Base-by-base conservation (phyloP, 108 stramenopile genomes). In the Skeletonema menzelii region DNA sequence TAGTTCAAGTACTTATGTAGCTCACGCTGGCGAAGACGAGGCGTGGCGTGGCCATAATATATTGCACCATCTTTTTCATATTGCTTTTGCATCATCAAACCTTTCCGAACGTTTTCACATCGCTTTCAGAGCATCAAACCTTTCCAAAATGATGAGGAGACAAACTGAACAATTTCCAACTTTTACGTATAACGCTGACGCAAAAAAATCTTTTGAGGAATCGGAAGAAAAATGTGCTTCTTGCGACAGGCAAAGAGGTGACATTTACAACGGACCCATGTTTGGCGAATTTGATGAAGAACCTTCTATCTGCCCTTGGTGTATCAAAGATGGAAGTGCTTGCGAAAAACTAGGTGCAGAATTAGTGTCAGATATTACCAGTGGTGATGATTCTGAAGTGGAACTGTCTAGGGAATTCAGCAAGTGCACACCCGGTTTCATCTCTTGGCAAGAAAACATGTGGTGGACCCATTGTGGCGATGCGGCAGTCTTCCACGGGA, bases 381-480 rank as follows among this genome's bases (percentile, higher is more conserved):
- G 11, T 12, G 40, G 40, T 42, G 40, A 42, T 31, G 30, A 31
- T 31, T 31, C 30, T 5, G 30, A 31, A 42, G 56, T 57, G 11
- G 56, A 57, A 19, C 27, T 57, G 8, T 4, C 56, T 4, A 27
- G 27, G 27, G 56, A 57, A 12, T 57, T 57, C 27, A 57, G 12
- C 12, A 27, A 27, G 12, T 27, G 56, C 27, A 57, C 56, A 57
- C 56, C 56, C 11, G 24, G 27, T 26, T 57, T 57, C n/a, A 4
- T 7, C 24, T 26, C 56, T 57, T 57, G 56, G 56, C 56, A 57
- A n/a, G 56, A 57, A 14, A 27, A 10, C 27, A 11, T 12, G 24
- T 57, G 56, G 56, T 57, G 56, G 56, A 12, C 56, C 11, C 56
- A 57, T 57, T 57, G 56, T 57, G 17, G 17, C 12, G 56, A 57